Evolutionary conservation across 1,139 yeast genomes (phyloP), one percentile per base, ranked within the genome.

Genomic region (Blastobotrys proliferans): DNA sequence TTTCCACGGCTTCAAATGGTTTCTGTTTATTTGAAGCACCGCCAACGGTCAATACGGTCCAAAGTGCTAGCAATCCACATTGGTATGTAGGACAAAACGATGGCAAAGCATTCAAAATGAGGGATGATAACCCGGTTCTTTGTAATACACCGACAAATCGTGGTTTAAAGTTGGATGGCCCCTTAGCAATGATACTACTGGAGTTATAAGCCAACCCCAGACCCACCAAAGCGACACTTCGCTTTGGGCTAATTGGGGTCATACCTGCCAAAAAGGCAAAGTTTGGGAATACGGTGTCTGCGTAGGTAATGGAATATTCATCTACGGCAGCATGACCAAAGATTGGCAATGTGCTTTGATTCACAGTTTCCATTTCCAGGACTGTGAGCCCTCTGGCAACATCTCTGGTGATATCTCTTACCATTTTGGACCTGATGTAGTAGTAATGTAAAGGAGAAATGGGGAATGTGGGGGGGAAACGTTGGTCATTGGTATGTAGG

Each of bases 241-340:
- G 51, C 24, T 44, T 41, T 39, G 54, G 38, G 1, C 60, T 52
- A 19, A 52, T 51, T 3, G 52, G 43, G 10, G 57, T 49, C 61
- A 63, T 53, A 13, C 70, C 69, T 3, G 62, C 50, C 26, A 66
- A 48, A 41, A 65, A 65, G 17, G 61, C 57, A 44, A 64, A 63
- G 27, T 63, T 53, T 5, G 70, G 70, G 50, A 64, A 60, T n/a
- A 66, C 56, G 2, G 69, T 63, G 47, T 64, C 69, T 17, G 67
- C 67, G 47, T 61, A 63, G 18, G 60, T 56, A 35, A 64, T 46
- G 16, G 50, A 41, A 39, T 54, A 54, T 20, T 51, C 55, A 2
- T 55, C 56, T n/a, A 60, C 53, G 10, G 51, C 44, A 5, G 67
- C 64, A 46, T 64, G 68, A 17, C 49, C 44, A 20, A 60, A 48